These are phyloP conservation scores for Wallacemonas sp. DNA, from an alignment of 208 protist species.

Conservation along the genomic window DNA sequence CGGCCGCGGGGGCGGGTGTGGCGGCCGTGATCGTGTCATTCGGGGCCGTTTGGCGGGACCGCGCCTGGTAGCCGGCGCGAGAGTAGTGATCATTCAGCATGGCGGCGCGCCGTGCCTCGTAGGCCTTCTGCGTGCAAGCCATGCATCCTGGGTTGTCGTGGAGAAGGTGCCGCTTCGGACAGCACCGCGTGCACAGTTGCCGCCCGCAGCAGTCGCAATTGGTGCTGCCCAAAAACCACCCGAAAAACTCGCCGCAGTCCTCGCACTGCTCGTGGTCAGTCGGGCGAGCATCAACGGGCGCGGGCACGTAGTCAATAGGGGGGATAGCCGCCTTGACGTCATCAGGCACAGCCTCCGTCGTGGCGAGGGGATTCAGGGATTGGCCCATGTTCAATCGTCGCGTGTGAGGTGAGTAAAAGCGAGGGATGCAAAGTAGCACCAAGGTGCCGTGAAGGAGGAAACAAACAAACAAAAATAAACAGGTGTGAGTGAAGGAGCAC, in stretches of 20 bases:
- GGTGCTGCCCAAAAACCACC: constrained; percentile 60
- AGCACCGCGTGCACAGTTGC: constrained; percentile 76
- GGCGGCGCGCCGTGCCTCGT: constrained; percentile 31
- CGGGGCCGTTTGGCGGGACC: neutral
- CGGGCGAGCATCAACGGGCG: constrained; percentile 29
- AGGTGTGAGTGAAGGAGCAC: neutral
- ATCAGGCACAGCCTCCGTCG: constrained; percentile 63
- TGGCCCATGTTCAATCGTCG: constrained; percentile 78
- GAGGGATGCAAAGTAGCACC: neutral
- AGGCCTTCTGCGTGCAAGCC: constrained; percentile 64
- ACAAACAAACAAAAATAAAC: constrained; percentile 13
- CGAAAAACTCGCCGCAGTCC: constrained; percentile 64
- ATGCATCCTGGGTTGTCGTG: constrained; percentile 67
- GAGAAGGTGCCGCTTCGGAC: constrained; percentile 65
- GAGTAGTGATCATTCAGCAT: constrained; percentile 49
- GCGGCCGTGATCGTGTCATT: neutral
- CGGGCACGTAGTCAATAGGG: constrained; percentile 68
- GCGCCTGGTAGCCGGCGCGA: constrained; percentile 5
- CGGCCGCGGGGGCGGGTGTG: neutral
- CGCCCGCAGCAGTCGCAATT: constrained; percentile 88
- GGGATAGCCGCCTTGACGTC: constrained; percentile 70
- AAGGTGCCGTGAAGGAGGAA: neutral
- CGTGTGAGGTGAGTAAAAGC: too few relatives aligned
- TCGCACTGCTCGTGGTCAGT: constrained; percentile 48
- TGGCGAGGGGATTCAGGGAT: constrained; percentile 49